These are phyloP conservation scores for Penicillium griseofulvum DNA, from an alignment of 2,329 filamentous ascomycete genomes.

Conservation along the genomic window DNA sequence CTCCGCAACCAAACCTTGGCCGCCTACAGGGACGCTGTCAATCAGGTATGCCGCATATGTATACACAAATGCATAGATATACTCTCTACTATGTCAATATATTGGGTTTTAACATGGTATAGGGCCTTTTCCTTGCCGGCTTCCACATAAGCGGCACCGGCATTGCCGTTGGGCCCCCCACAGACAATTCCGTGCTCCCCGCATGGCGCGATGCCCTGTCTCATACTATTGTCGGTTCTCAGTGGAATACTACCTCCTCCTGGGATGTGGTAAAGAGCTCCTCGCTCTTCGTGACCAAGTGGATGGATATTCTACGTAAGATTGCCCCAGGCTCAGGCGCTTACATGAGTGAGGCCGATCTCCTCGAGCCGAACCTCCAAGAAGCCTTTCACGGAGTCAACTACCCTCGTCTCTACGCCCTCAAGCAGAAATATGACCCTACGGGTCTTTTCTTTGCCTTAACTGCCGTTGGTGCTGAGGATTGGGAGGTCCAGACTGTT, in stretches of 20 bases:
- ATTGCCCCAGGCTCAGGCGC: constrained; percentile 26
- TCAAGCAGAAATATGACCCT: constrained; percentile 35
- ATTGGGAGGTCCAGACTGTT: constrained; percentile 20
- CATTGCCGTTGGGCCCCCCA: constrained; percentile 16
- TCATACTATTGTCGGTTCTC: constrained; percentile 34
- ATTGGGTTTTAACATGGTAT: neutral
- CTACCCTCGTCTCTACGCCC: constrained; percentile 24
- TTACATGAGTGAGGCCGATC: constrained; percentile 42
- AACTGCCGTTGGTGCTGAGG: constrained; percentile 23
- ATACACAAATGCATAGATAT: neutral
- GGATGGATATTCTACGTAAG: constrained; percentile 20
- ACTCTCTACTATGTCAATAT: no score
- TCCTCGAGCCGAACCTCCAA: constrained; percentile 41
- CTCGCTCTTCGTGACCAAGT: constrained; percentile 16
- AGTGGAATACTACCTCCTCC: constrained; percentile 23
- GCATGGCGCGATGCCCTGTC: constrained; percentile 45
- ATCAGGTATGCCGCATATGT: constrained; percentile 7
- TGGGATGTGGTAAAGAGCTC: constrained; percentile 15
- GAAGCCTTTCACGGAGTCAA: constrained; percentile 40
- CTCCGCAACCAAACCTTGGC: constrained; percentile 14
- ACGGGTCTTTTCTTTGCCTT: constrained; percentile 30
- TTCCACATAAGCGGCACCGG: constrained; percentile 25
- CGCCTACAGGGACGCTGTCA: constrained; percentile 18
- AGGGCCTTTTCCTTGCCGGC: constrained; percentile 24
- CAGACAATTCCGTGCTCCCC: constrained; percentile 27